Base-by-base conservation (phyloP, 1,284 basidiomycete species). In the Cryptococcus amylolentus region DNA sequence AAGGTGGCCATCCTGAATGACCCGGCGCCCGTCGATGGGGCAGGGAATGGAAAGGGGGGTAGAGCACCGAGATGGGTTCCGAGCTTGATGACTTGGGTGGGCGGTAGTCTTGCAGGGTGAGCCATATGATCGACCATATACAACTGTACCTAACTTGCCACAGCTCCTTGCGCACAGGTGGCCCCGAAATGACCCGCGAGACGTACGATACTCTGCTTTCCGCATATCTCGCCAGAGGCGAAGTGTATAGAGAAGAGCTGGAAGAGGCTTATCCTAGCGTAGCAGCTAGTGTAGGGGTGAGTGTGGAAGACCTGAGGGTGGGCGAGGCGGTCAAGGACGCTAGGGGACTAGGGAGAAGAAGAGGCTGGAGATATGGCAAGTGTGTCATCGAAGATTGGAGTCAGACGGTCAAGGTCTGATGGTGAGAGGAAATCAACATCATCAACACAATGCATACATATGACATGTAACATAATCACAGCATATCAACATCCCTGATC, bases 51-150 rank as follows among this genome's bases (percentile, higher is more conserved):
- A 0, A 85, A 84, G 60, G 85, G 85, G 0, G 91, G 91, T 4
- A 88, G 84, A 65, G 89, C 89, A 1, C 93, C 92, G 0, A 87
- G 89, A 0, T 95, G 92, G 77, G 79, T 86, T 6, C 87, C 91
- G 2, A 84, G 85, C 1, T 81, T 85, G 38, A 81, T 93, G 74
- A 82, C 87, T 0, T 97, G 93, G 92, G 85, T 97, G n/a, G 93
- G 93, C 3, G 93, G 90, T 0, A 92, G 89, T 38, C 76, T 97
- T 14, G 89, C 91, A 3, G 94, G 93, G 87, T 91, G 73, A 64
- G 86, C 79, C 8, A 39, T 14, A 27, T 13, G 47, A 26, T 14
- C 26, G 16, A 4, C 23, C 41, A 37, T 28, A 7, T 39, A 31
- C 12, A 48, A n/a, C 28, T 28, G 4, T 28, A 13, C 18, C 16